Base-by-base conservation (phyloP, 176 grass and related monocot genomes). In the Carex myosuroides region DNA sequence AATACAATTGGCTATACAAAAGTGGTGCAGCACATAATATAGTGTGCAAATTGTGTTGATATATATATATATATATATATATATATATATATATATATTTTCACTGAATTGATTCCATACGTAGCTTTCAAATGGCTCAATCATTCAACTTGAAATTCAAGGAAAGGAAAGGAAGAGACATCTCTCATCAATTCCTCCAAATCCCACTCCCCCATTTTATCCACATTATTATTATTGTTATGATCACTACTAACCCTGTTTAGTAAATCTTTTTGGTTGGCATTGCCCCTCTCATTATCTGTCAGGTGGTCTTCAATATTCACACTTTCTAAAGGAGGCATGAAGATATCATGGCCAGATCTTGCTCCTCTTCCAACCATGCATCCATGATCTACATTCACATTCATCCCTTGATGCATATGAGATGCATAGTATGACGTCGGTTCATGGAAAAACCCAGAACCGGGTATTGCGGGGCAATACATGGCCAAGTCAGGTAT, bases 121-220 rank as follows among this genome's bases (percentile, higher is more conserved):
- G 80, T 83, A 76, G 79, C 65, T 77, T 87, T 83, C 41, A 82
- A 88, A 64, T 81, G 87, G 39, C 35, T 78, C 61, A 81, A 92
- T 95, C 91, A 98, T 87, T 98, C 95, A 86, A 91, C 92, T 91
- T 95, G 92, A 80, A 98, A 98, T 92, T 95, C 95, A 95, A 98
- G 92, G 89, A 95, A 98, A 92, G 95, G 95, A 39, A 95, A 85
- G 64, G 84, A 94, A 76, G 95, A 95, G 72, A 93, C 92, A 83
- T 98, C 95, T 83, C 85, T 98, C 95, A 98, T 98, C 88, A 98
- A 84, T 67, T 98, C 91, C 79, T 94, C 95, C 88, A 95, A 91
- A 88, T 95, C 95, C 95, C 95, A 98, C 81, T 89, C 92, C 60
- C 88, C 92, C 89, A 90, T 89, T 82, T 52, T 92, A 75, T 87